These are phyloP conservation scores for Blumeriella jaapii DNA, from an alignment of 2,329 filamentous ascomycete genomes.

Conservation along the genomic window DNA sequence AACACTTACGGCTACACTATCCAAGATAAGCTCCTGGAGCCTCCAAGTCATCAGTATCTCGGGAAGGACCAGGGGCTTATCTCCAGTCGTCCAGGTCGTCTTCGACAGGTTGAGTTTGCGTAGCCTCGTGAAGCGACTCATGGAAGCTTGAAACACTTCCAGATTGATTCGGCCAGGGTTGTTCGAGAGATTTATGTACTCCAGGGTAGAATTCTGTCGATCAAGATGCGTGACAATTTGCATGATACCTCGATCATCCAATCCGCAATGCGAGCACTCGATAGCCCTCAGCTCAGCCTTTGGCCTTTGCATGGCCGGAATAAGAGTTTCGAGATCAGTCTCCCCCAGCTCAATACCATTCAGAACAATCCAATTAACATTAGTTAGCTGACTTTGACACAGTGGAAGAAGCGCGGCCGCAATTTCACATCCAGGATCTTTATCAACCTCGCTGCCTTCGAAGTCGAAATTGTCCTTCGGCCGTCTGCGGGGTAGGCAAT, in stretches of 20 bases:
- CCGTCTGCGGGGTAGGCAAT: constrained; percentile 44
- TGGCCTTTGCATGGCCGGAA: constrained; percentile 55
- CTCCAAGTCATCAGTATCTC: constrained; percentile 57
- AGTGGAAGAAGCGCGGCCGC: constrained; percentile 58
- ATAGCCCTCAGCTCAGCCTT: constrained; percentile 54
- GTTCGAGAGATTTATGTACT: constrained; percentile 55
- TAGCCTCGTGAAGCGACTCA: constrained; percentile 54
- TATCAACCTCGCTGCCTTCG: constrained; percentile 36
- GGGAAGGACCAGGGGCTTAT: constrained; percentile 51
- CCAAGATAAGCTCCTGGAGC: constrained; percentile 53
- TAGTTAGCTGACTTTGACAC: constrained; percentile 54
- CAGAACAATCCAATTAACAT: constrained; percentile 58
- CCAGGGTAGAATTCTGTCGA: constrained; percentile 53
- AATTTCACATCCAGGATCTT: constrained; percentile 56
- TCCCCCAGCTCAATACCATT: constrained; percentile 61
- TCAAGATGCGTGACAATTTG: constrained; percentile 52
- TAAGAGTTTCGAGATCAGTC: constrained; percentile 52
- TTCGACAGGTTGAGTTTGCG: constrained; percentile 55
- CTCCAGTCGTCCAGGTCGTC: constrained; percentile 49
- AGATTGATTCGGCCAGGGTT: constrained; percentile 55
- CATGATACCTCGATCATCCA: constrained; percentile 45
- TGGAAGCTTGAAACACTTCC: constrained; percentile 51
- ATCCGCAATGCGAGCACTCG: constrained; percentile 52
- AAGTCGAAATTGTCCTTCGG: constrained; percentile 31
- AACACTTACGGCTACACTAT: constrained; percentile 40